phyloP scores from a whole-genome alignment of 2,329 filamentous ascomycete genomes.

The Rhinocladiella mackenziei region DNA sequence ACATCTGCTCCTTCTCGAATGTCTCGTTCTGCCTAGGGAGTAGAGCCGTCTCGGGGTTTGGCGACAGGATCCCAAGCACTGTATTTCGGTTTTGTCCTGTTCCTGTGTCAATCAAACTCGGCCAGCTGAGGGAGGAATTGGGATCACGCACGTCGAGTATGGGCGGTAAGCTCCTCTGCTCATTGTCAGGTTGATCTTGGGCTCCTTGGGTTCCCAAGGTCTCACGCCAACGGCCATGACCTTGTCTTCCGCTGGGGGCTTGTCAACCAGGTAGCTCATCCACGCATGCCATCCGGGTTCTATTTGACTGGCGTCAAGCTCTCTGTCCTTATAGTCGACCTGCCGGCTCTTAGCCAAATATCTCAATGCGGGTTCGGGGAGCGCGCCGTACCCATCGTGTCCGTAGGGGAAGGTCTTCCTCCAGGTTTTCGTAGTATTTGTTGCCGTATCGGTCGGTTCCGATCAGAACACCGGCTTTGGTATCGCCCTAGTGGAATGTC shows the following conservation, averaged over 20 bases:
- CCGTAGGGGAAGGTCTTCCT: conserved; percentile 78
- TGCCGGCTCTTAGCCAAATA: conserved; percentile 68
- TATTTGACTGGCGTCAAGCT: conserved; percentile 63
- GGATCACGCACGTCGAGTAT: conserved; percentile 79
- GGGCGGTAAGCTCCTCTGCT: conserved; percentile 80
- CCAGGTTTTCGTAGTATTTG: conserved; percentile 92
- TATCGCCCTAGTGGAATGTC: conserved; percentile 65
- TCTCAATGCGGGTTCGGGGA: conserved; percentile 50
- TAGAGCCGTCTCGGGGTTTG: conserved; percentile 29
- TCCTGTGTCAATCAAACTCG: background rate
- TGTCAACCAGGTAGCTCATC: conserved; percentile 91
- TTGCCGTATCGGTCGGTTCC: conserved; percentile 88
- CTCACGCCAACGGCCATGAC: conserved; percentile 64
- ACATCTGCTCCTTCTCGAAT: conserved; percentile 14
- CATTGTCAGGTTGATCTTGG: conserved; percentile 71
- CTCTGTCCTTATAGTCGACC: conserved; percentile 91
- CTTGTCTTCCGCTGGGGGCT: conserved; percentile 73
- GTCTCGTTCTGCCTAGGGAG: conserved; percentile 12
- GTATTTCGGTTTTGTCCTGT: conserved; percentile 36
- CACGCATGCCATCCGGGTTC: conserved; percentile 98
- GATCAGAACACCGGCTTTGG: conserved; percentile 84
- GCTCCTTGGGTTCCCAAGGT: conserved; percentile 70
- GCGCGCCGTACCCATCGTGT: conserved; percentile 18
- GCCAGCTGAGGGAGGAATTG: background rate
- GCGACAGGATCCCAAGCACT: conserved; percentile 36